Conservation (phyloP, 352 stramenopile genomes). For the Pythium myriotylum region DNA sequence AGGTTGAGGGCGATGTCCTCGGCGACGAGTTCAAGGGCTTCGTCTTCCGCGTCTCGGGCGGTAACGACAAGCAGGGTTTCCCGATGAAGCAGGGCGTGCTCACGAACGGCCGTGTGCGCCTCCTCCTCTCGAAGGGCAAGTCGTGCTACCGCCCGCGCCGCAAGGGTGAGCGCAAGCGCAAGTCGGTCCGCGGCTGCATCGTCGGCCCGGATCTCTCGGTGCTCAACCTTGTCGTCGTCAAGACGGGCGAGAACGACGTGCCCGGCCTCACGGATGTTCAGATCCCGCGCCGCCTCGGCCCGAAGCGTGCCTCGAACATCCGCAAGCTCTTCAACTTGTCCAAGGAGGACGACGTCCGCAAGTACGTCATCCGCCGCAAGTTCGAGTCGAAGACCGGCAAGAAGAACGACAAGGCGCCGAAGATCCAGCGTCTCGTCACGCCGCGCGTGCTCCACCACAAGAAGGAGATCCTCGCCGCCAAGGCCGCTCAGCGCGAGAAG, state of each 20-base stretch:
- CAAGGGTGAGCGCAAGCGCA: slow-evolving; percentile 98
- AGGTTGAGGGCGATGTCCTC: slow-evolving; percentile 98
- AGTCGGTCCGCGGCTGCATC: slow-evolving; percentile 99
- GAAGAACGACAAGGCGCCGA: slow-evolving; percentile 97
- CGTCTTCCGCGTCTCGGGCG: slow-evolving; percentile 98
- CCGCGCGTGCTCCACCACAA: slow-evolving; percentile 97
- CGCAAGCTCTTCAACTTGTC: slow-evolving; percentile 99
- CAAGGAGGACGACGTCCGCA: slow-evolving; percentile 99
- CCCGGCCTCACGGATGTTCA: slow-evolving; percentile 97
- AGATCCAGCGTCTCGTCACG: slow-evolving; percentile 99
- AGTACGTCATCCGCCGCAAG: slow-evolving; percentile 99
- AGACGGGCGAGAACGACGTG: slow-evolving; percentile 96
- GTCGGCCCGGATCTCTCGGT: slow-evolving; percentile 99
- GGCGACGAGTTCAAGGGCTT: slow-evolving; percentile 99
- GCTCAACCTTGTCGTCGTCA: slow-evolving; percentile 99
- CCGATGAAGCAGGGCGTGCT: slow-evolving; percentile 99
- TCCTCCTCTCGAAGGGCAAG: slow-evolving; percentile 98
- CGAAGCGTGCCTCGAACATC: slow-evolving; percentile 99
- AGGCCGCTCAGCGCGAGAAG: slow-evolving; percentile 88
- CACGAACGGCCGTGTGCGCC: slow-evolving; percentile 97
- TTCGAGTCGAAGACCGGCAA: slow-evolving; percentile 99
- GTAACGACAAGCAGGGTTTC: slow-evolving; percentile 99
- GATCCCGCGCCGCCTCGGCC: slow-evolving; percentile 96
- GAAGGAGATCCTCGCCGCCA: slow-evolving; percentile 87
- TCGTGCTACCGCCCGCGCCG: slow-evolving; percentile 95